A percentile compares a stretch with the other conserved stretches of the same genome.
These are phyloP conservation scores for Podospora appendiculata DNA, from an alignment of 495 filamentous ascomycete species.

Conservation along the genomic window DNA sequence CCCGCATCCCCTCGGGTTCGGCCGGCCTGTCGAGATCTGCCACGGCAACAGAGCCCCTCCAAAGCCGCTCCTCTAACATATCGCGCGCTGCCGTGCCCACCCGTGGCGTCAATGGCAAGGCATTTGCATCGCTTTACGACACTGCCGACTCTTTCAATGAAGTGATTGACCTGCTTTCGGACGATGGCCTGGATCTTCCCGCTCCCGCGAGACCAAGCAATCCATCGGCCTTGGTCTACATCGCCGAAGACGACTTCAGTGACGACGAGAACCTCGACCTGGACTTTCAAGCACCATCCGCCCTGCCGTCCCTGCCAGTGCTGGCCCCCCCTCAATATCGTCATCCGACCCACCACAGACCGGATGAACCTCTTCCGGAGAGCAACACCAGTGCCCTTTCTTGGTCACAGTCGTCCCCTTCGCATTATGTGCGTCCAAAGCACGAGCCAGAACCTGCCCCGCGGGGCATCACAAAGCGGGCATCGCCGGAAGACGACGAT, in stretches of 20 bases:
- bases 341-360: not conserved
- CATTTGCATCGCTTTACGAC: conserved; percentile 31
- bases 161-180: conserved; percentile 13
- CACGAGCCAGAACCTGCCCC: not conserved
- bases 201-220: not conserved
- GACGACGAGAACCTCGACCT: conserved; percentile 59
- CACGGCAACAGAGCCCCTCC: conserved; percentile 6
- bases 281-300: conserved; percentile 44
- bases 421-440: conserved; percentile 13
- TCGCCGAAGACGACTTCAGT: conserved; percentile 61
- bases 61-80: conserved; percentile 8
- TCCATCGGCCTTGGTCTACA: conserved; percentile 29
- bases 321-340: not conserved
- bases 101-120: conserved; percentile 7
- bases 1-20: not conserved
- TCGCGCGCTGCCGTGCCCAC: not conserved
- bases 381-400: conserved; percentile 16
- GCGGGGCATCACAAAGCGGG: conserved; percentile 23
- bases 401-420: conserved; percentile 27
- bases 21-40: not conserved
- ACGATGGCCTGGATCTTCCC: not conserved
- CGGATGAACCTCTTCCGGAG: conserved; percentile 2
- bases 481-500: conserved; percentile 16
- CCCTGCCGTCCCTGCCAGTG: conserved; percentile 29
- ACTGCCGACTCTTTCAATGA: conserved; percentile 38